Conservation (phyloP, 2,329 filamentous ascomycete genomes). For the Madurella fahalii region DNA sequence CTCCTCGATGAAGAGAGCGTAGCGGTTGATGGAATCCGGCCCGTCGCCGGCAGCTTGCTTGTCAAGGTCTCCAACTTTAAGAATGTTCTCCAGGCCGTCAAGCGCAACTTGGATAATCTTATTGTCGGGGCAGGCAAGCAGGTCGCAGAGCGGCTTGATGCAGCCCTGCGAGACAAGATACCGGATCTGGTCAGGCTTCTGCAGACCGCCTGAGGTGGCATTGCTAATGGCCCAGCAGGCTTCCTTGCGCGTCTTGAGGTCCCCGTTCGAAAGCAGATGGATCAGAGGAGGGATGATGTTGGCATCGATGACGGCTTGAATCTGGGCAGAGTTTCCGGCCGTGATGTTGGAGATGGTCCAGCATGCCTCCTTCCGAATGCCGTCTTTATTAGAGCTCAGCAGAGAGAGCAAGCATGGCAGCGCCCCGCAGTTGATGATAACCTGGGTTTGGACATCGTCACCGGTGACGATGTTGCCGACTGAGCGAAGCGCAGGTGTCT, state of each 20-base stretch:
- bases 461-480: slow-evolving; percentile 99
- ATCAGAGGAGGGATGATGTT: slow-evolving; percentile 96
- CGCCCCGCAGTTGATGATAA: slow-evolving; percentile 98
- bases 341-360: slow-evolving; percentile 99
- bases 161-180: slow-evolving; percentile 91
- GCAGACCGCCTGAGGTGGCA: slow-evolving; percentile 91
- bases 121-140: slow-evolving; percentile 94
- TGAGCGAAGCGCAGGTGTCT: slow-evolving; percentile 93
- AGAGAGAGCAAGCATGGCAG: slow-evolving; percentile 89
- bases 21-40: slow-evolving; percentile 83
- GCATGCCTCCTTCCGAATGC: slow-evolving; percentile 98
- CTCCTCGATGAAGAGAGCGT: slow-evolving; percentile 97
- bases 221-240: slow-evolving; percentile 99
- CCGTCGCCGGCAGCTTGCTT: slow-evolving; percentile 80
- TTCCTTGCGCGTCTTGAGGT: slow-evolving; percentile 98
- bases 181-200: slow-evolving; percentile 98
- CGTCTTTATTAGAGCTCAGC: slow-evolving; percentile 94
- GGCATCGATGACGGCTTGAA: slow-evolving; percentile 92
- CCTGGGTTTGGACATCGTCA: slow-evolving; percentile 97
- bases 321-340: slow-evolving; percentile 95
- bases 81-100: slow-evolving; percentile 96
- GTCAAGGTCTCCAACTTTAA: slow-evolving; percentile 98
- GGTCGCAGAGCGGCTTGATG: slow-evolving; percentile 95
- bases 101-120: slow-evolving; percentile 99
- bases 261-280: slow-evolving; percentile 90